phyloP scores from a whole-genome alignment of 306 rosid genomes.

The Quercus mongolica region DNA sequence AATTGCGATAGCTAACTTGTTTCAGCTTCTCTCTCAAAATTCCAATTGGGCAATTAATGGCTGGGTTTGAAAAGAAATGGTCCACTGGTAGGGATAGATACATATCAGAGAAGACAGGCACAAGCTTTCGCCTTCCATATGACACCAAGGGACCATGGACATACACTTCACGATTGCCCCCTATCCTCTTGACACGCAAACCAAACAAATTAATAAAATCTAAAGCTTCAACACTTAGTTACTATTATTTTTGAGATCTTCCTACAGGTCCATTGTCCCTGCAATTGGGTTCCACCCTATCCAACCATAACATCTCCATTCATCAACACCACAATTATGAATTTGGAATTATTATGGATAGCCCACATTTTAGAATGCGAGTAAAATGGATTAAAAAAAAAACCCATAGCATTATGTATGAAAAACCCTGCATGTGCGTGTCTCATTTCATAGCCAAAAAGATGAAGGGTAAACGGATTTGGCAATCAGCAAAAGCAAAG shows the following conservation, averaged over 20 bases:
- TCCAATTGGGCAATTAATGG: slow-evolving; percentile 16
- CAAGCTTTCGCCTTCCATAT: slow-evolving; percentile 31
- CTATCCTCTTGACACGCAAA: slow-evolving; percentile 46
- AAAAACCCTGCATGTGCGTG: not conserved
- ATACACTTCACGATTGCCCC: slow-evolving; percentile 40
- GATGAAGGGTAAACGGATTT: not conserved
- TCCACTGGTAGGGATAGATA: slow-evolving; percentile 27
- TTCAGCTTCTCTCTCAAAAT: slow-evolving; percentile 8
- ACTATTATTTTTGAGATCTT: not conserved
- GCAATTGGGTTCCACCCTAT: slow-evolving; percentile 11
- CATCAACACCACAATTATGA: not conserved
- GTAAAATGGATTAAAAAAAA: not conserved
- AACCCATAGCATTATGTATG: not conserved
- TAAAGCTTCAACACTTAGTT: slow-evolving; percentile 6
- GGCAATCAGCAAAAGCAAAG: not conserved
- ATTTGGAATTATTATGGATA: not conserved
- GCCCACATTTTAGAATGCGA: not conserved
- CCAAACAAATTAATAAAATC: slow-evolving; percentile 34
- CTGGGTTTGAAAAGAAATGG: slow-evolving; percentile 28
- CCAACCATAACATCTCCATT: slow-evolving; percentile 5
- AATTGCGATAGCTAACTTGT: slow-evolving; percentile 18
- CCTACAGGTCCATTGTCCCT: not conserved
- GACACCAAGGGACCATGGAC: slow-evolving; percentile 11
- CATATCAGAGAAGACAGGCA: slow-evolving; percentile 39
- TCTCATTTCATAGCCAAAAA: not conserved